Percentiles rank a stretch among this genome's conserved stretches.
phyloP scores from a whole-genome alignment of 2,329 filamentous ascomycete species.

The Nannizziopsis arthrosporioides region DNA sequence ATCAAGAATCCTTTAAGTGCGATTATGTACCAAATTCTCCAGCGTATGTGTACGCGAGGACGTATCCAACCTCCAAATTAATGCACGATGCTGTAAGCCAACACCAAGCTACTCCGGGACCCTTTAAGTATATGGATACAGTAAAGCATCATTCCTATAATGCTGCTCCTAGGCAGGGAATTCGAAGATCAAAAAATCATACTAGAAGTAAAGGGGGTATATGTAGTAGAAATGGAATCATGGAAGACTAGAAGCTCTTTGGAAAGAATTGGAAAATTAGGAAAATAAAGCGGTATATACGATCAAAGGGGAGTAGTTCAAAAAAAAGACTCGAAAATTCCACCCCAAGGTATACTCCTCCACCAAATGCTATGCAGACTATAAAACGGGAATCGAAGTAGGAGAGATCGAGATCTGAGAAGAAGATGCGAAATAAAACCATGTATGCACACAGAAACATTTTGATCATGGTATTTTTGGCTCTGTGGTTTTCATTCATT shows the following conservation, averaged over 20 bases:
- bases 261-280: not conserved
- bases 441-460: not conserved
- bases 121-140: not conserved
- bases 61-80: constrained; percentile 9
- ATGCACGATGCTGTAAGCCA: constrained; percentile 6
- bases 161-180: not conserved
- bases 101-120: constrained; percentile 3
- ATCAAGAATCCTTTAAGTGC: too few species aligned
- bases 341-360: not conserved
- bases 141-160: not conserved
- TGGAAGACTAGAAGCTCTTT: not conserved
- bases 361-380: not conserved
- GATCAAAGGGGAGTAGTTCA: not conserved
- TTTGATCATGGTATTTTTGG: not conserved
- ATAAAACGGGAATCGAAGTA: too few species aligned
- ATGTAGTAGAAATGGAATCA: not conserved
- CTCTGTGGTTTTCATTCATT: constrained; percentile 2
- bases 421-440: too few species aligned
- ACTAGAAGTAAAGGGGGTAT: not conserved
- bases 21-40: constrained; percentile 5
- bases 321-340: not conserved
- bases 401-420: too few species aligned
- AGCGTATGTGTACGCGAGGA: not conserved
- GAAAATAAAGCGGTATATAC: not conserved
- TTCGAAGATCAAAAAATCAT: not conserved